These are phyloP conservation scores for Fusarium sp. DNA, from an alignment of 2,329 filamentous ascomycete genomes.

Conservation along the genomic window DNA sequence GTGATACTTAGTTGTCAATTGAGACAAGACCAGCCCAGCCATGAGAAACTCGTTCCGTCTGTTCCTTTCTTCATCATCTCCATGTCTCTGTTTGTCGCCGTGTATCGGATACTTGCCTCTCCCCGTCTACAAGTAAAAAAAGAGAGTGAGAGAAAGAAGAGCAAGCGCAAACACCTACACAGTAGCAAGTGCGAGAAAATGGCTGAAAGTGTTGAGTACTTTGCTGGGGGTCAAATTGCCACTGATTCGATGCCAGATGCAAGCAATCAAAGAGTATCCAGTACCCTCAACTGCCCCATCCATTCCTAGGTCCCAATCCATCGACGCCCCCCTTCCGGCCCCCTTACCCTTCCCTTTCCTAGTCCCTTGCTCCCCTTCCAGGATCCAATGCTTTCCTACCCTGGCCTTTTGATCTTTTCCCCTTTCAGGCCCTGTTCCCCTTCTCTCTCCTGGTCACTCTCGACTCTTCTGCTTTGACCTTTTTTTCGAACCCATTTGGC, in stretches of 20 bases:
- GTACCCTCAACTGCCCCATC: constrained; percentile 11
- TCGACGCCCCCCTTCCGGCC: constrained; percentile 21
- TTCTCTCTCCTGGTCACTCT: constrained; percentile 30
- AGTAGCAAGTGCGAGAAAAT: constrained; percentile 10
- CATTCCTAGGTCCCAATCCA: constrained; percentile 19
- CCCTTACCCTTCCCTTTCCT: constrained; percentile 5
- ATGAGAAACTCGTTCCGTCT: constrained; percentile 7
- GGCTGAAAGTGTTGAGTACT: constrained; percentile 11
- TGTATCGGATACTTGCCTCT: constrained; percentile 21
- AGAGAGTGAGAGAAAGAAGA: neutral
- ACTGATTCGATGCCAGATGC: neutral
- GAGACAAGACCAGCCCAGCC: neutral
- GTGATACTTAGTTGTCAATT: constrained; percentile 3
- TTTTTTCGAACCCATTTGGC: constrained; percentile 34
- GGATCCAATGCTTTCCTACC: constrained; percentile 22
- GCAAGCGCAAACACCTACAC: constrained; percentile 11
- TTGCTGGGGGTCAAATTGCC: neutral
- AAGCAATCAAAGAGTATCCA: constrained; percentile 1
- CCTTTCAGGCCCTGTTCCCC: constrained; percentile 36
- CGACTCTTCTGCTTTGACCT: constrained; percentile 38
- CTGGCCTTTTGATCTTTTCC: constrained; percentile 32
- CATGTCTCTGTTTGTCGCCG: neutral
- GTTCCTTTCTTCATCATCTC: neutral
- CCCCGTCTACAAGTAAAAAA: neutral
- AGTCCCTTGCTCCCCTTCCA: constrained; percentile 28